Evolutionary conservation across 208 protist species (phyloP).

Genomic region (Leishmania martiniquensis): DNA sequence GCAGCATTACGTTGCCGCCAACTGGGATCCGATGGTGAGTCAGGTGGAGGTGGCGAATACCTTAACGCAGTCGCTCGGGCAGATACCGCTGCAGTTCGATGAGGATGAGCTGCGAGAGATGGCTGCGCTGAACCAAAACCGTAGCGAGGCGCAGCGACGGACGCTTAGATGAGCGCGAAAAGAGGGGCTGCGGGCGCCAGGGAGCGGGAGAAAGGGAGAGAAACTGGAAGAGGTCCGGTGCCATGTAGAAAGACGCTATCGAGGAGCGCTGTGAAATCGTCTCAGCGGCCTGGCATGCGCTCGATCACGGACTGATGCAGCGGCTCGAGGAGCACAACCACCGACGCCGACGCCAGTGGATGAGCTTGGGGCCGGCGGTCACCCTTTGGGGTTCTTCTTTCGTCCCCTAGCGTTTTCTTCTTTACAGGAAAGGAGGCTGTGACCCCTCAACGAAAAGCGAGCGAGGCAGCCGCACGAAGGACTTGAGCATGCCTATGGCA

Average conservation of each 20-base stretch:
- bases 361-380: too few species aligned
- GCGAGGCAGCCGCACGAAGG: too few species aligned
- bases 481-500: too few species aligned
- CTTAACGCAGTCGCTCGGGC: conserved; percentile 43
- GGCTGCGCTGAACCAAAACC: conserved; percentile 20
- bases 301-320: neutral
- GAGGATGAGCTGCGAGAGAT: conserved; percentile 50
- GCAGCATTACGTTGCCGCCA: conserved; percentile 35
- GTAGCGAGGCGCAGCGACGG: neutral
- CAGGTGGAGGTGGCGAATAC: conserved; percentile 32
- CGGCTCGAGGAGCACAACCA: neutral
- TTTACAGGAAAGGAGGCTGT: too few species aligned
- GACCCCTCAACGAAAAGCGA: too few species aligned
- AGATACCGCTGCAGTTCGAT: conserved; percentile 45
- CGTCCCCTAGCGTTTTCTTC: too few species aligned
- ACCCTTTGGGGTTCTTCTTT: too few species aligned
- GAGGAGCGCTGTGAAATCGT: neutral
- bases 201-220: neutral
- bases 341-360: neutral
- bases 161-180: neutral
- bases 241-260: neutral
- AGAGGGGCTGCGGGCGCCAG: neutral
- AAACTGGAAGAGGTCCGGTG: neutral
- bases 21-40: conserved; percentile 33
- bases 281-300: neutral